Base-by-base conservation (phyloP, 176 grass and related monocot species). In the Tillandsia fasciculata region DNA sequence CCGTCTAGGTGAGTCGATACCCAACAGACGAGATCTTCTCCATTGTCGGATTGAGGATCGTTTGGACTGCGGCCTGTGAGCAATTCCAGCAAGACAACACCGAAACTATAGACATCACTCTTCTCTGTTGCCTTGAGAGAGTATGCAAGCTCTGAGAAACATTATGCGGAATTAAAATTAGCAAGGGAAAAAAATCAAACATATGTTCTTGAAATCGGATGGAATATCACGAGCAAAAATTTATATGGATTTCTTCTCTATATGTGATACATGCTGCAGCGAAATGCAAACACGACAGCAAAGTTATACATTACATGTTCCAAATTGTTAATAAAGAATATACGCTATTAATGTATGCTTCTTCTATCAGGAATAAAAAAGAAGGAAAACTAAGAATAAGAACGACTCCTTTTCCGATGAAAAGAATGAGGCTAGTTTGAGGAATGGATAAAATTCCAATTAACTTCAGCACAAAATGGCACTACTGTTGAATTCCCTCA, bases 71-170 rank as follows among this genome's bases (percentile, higher is more conserved):
- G 63, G 11, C 86, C 84, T 48, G 86, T 93, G 73, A 97, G 71
- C 67, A 93, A 73, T 70, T 97, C 86, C 53, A 90, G 72, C 54
- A 90, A 65, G 57, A 86, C 84, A 11, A 86, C 15, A 50, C 82
- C 91, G 65, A 82, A 87, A 33, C 70, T 91, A 57, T 80, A 84
- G 53, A 81, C 51, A 20, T 90, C 82, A 4, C 84, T 93, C 66
- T 87, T 87, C 78, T 90, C 76, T 10, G 74, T 80, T 0, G 29
- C 86, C 61, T 78, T 86, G 7, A 80, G 49, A 75, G 88, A 88
- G 80, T 96, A 87, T 1, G 79, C 81, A 49, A 90, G 70, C 57
- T 85, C 89, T 97, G 78, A 58, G 80, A 71, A 28, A 29, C 13
- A 61, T 61, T 18, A 59, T 18, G 56, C 22, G 56, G 4, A 42